Conservation (phyloP, 257 asterid species). For the Nicotiana sylvestris region DNA sequence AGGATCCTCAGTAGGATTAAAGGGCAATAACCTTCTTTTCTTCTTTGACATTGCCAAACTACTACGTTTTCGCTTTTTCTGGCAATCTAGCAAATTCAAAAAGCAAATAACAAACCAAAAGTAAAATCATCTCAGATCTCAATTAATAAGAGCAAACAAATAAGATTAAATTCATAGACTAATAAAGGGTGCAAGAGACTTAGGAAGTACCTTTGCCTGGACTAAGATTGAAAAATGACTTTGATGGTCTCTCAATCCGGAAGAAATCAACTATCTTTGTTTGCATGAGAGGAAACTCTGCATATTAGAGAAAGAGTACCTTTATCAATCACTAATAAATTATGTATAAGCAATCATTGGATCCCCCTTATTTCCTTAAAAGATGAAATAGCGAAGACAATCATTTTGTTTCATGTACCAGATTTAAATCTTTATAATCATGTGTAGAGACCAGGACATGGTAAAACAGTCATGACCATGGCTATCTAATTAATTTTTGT, state of each 20-base stretch:
- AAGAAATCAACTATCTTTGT: slow-evolving; percentile 85
- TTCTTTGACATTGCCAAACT: slow-evolving; percentile 52
- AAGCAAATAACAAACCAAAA: not conserved
- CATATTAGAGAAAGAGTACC: not conserved
- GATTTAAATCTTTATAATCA: not conserved
- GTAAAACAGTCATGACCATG: not conserved
- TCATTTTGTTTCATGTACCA: not conserved
- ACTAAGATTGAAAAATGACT: slow-evolving; percentile 27
- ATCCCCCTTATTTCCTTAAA: not conserved
- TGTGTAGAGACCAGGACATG: not conserved
- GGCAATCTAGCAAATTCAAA: slow-evolving; percentile 32
- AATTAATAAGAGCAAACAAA: not conserved
- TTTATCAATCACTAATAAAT: not conserved
- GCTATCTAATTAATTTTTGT: not conserved
- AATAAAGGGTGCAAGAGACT: not conserved
- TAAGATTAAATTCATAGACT: not conserved
- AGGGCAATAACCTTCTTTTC: slow-evolving; percentile 65
- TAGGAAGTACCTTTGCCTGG: slow-evolving; percentile 38
- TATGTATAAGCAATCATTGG: not conserved
- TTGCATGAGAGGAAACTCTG: slow-evolving; percentile 74
- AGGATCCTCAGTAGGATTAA: slow-evolving; percentile 63
- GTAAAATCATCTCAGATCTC: not conserved
- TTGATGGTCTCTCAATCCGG: slow-evolving; percentile 56
- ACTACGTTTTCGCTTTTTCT: slow-evolving; percentile 51
- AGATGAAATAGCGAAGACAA: not conserved